These are phyloP conservation scores for Epichloe glyceriae DNA, from an alignment of 2,329 filamentous ascomycete species.

Conservation along the genomic window DNA sequence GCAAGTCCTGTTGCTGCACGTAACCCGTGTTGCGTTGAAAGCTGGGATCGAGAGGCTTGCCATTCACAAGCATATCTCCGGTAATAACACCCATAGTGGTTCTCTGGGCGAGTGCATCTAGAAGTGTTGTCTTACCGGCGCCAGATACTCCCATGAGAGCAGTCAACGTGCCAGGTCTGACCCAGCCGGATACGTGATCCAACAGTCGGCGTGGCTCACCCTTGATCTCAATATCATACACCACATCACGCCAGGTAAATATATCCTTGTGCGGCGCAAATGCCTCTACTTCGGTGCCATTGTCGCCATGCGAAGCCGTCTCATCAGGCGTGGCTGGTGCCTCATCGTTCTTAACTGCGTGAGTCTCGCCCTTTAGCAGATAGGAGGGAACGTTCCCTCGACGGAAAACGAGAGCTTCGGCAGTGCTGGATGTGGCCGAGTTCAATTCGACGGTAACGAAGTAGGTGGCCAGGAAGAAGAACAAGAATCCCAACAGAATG, in stretches of 20 bases:
- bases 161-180: slow-evolving; percentile 77
- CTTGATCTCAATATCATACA: slow-evolving; percentile 62
- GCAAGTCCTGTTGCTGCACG: slow-evolving; percentile 53
- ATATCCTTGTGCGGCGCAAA: slow-evolving; percentile 39
- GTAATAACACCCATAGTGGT: slow-evolving; percentile 49
- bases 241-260: slow-evolving; percentile 70
- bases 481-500: slow-evolving; percentile 50
- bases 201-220: slow-evolving; percentile 56
- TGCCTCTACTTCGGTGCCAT: slow-evolving; percentile 12
- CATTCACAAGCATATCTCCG: slow-evolving; percentile 54
- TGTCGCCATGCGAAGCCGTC: slow-evolving; percentile 6
- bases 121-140: slow-evolving; percentile 30
- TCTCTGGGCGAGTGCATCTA: slow-evolving; percentile 32
- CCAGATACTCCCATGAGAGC: slow-evolving; percentile 56
- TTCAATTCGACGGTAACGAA: slow-evolving; percentile 52
- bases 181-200: slow-evolving; percentile 74
- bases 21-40: slow-evolving; percentile 56
- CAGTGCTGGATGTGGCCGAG: slow-evolving; percentile 47
- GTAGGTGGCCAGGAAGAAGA: slow-evolving; percentile 52
- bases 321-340: slow-evolving; percentile 13
- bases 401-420: slow-evolving; percentile 57
- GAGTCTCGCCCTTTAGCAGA: slow-evolving; percentile 19
- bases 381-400: slow-evolving; percentile 36
- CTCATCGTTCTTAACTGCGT: slow-evolving; percentile 19
- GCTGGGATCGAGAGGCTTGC: slow-evolving; percentile 37